phyloP scores from a whole-genome alignment of 2,329 filamentous ascomycete species.

The Fusarium armeniacum region DNA sequence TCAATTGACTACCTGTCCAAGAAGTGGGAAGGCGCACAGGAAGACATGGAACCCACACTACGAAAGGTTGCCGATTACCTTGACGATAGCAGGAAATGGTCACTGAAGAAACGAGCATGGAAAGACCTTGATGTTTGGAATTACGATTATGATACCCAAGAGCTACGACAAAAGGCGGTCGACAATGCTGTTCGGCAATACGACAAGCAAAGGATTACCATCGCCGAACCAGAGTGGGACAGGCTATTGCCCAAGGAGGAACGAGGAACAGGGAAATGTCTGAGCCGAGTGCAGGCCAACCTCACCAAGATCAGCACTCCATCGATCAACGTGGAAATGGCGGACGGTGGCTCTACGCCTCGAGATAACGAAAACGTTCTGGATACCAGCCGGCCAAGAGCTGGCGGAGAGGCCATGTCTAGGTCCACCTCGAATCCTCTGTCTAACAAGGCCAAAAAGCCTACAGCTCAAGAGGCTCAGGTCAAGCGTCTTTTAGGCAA shows the following conservation, averaged over 20 bases:
- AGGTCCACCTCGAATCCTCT: constrained; percentile 67
- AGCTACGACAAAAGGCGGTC: constrained; percentile 71
- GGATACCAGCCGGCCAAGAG: constrained; percentile 51
- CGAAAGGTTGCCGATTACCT: constrained; percentile 71
- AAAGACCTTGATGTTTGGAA: constrained; percentile 75
- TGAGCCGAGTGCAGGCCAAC: constrained; percentile 72
- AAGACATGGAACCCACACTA: constrained; percentile 68
- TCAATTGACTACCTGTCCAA: constrained; percentile 63
- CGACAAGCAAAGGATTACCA: constrained; percentile 70
- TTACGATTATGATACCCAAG: constrained; percentile 67
- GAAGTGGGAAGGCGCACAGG: constrained; percentile 65
- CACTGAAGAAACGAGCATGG: constrained; percentile 69
- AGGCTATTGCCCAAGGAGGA: constrained; percentile 70
- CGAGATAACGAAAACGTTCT: constrained; percentile 56
- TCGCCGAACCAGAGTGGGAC: constrained; percentile 72
- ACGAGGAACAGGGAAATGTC: constrained; percentile 69
- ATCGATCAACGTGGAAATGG: constrained; percentile 65
- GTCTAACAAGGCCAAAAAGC: constrained; percentile 69
- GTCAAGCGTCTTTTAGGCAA: constrained; percentile 66
- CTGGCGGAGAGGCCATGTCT: constrained; percentile 61
- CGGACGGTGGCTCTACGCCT: constrained; percentile 61
- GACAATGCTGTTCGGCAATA: constrained; percentile 72
- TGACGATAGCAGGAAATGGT: constrained; percentile 64
- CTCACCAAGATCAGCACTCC: constrained; percentile 67
- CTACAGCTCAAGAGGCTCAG: constrained; percentile 66